Conservation (phyloP, 176 grass and related monocot species). For the Cenchrus fungigraminus region DNA sequence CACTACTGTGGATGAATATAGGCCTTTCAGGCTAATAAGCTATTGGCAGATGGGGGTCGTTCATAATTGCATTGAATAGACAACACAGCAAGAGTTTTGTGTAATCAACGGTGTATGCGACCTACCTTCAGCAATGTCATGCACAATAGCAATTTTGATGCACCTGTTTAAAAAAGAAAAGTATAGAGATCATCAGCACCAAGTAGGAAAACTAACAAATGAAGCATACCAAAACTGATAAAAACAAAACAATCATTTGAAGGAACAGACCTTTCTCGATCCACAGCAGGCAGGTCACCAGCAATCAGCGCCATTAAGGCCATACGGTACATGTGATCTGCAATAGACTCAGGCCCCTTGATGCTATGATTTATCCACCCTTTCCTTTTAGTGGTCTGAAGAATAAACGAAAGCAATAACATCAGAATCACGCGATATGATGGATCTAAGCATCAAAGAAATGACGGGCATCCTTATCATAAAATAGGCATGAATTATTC, state of each 20-base stretch:
- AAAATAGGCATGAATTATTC: neutral
- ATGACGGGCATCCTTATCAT: neutral
- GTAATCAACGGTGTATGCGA: neutral
- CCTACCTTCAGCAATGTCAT: slow-evolving; percentile 98
- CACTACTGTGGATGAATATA: neutral
- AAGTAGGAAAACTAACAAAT: slow-evolving; percentile 1
- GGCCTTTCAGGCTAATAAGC: neutral
- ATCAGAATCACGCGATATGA: slow-evolving; percentile 16
- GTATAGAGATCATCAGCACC: neutral
- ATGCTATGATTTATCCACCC: slow-evolving; percentile 96
- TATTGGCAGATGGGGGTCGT: neutral
- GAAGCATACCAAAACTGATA: neutral
- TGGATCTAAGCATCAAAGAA: neutral
- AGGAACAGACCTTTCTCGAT: slow-evolving; percentile 80
- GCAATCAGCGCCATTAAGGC: slow-evolving; percentile 88
- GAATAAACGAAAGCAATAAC: neutral
- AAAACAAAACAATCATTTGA: neutral
- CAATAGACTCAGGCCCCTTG: slow-evolving; percentile 90
- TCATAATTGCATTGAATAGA: neutral
- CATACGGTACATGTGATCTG: slow-evolving; percentile 99
- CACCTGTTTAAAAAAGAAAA: slow-evolving; percentile 58
- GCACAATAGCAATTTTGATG: slow-evolving; percentile 97
- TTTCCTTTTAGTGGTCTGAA: slow-evolving; percentile 94
- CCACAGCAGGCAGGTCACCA: slow-evolving; percentile 61
- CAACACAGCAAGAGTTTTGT: slow-evolving; percentile 3